Percentiles rank a stretch among this genome's conserved stretches.
phyloP scores from a whole-genome alignment of 2,329 filamentous ascomycete genomes.

The Botrytis fabae region DNA sequence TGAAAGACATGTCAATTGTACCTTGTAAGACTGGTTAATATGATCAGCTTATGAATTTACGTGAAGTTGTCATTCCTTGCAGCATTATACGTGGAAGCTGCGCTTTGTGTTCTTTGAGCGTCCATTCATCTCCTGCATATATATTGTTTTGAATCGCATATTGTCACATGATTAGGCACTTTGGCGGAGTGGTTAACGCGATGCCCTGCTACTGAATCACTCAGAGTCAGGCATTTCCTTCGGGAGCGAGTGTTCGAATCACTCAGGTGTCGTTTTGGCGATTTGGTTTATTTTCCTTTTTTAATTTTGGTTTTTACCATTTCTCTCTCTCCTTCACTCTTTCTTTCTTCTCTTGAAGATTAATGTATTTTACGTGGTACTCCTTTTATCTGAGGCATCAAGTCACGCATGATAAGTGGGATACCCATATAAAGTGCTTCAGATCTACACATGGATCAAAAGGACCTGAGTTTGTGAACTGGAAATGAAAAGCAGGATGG shows the following conservation, averaged over 20 bases:
- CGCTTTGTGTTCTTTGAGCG: neutral
- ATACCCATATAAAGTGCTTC: neutral
- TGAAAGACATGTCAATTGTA: neutral
- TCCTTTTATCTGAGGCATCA: neutral
- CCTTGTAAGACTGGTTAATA: neutral
- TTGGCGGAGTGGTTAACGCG: too few relatives aligned
- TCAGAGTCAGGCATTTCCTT: too few relatives aligned
- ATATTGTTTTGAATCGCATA: fast-evolving
- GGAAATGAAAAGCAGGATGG: neutral
- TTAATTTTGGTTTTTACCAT: neutral
- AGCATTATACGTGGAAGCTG: neutral
- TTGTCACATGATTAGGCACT: neutral
- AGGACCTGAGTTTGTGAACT: neutral
- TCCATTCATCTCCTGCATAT: fast-evolving
- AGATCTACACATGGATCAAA: neutral
- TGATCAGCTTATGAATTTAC: neutral
- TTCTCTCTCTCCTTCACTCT: too few relatives aligned
- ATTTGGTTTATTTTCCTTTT: neutral
- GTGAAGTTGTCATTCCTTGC: neutral
- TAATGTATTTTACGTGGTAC: neutral
- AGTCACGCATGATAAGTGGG: neutral
- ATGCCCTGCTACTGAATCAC: too few relatives aligned
- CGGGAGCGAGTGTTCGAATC: too few relatives aligned
- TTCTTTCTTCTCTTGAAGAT: neutral
- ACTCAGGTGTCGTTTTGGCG: neutral